Evolutionary conservation across 2,329 filamentous ascomycete genomes (phyloP).

Genomic region (Diplodia seriata): DNA sequence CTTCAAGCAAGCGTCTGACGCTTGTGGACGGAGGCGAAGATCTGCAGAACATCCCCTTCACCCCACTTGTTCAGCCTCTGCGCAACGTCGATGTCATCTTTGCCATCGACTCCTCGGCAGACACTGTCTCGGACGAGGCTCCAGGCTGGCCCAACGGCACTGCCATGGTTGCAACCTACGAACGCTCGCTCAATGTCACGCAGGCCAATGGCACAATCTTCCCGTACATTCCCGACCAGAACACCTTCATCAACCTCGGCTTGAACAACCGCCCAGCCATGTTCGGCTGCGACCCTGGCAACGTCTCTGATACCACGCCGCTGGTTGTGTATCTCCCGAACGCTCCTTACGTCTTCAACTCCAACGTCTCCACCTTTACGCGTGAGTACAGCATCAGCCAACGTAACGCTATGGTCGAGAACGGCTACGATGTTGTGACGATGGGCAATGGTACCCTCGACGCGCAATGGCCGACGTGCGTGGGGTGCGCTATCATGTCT

Average conservation of each 20-base stretch:
- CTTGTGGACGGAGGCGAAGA: conserved; percentile 83
- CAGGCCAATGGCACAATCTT: conserved; percentile 74
- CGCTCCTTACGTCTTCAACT: conserved; percentile 75
- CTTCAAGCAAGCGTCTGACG: conserved; percentile 63
- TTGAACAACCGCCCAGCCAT: conserved; percentile 78
- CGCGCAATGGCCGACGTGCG: conserved; percentile 77
- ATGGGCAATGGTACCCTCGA: conserved; percentile 81
- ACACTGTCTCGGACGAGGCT: conserved; percentile 58
- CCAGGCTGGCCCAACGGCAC: conserved; percentile 79
- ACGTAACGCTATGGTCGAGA: conserved; percentile 81
- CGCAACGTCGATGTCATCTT: conserved; percentile 81
- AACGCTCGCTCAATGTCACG: conserved; percentile 64
- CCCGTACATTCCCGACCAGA: conserved; percentile 73
- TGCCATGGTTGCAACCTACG: conserved; percentile 74
- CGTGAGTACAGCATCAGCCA: conserved; percentile 67
- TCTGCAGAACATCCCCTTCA: conserved; percentile 77
- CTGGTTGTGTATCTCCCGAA: conserved; percentile 90
- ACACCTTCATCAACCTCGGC: conserved; percentile 80
- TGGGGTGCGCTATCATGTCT: conserved; percentile 84
- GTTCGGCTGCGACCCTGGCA: conserved; percentile 76
- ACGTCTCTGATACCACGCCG: conserved; percentile 67
- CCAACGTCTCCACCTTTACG: conserved; percentile 82
- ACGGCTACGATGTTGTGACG: conserved; percentile 85
- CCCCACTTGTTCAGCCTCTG: conserved; percentile 76
- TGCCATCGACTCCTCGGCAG: conserved; percentile 78